Evolutionary conservation across 2,329 filamentous ascomycete genomes (phyloP), one percentile per base, ranked within the genome.

Genomic region (Penicillium sp.): DNA sequence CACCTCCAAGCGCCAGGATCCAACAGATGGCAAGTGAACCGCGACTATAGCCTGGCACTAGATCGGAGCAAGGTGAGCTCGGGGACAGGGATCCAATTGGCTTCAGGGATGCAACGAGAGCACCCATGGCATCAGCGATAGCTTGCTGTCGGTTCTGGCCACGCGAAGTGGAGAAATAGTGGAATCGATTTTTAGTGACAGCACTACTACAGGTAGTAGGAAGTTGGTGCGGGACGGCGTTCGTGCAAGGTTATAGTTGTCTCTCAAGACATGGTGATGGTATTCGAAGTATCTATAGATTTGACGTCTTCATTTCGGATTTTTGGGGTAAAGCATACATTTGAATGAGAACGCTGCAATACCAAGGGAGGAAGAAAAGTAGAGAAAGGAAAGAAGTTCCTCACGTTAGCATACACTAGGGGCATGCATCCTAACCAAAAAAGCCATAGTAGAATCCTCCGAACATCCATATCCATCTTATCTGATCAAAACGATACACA

Each of bases 101-200:
- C 79, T 97, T 65, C 94, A 97, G 72, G 93, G 93, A 30, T 97
- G 92, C 77, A 95, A 91, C 70, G 92, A 97, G 78, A 85, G 81
- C 60, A 96, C 91, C 33, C 93, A 97, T 72, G 93, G 93, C 59
- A 75, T 95, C 74, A 91, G 89, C 69, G 89, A 95, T 72, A 90
- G 87, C 47, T 81, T 95, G 52, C 80, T 95, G 52, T 93, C 89
- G 2, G 88, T 94, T 60, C 77, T 94, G 60, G 84, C 89, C 6
- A 84, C 86, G 24, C 79, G 90, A 55, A 88, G 88, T 33, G 89
- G 88, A 24, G 89, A 94, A 74, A 85, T 94, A 68, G 87, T 93
- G 18, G 74, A 86, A 59, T 87, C 85, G 35, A 86, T 94, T 59
- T 94, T 94, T 71, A 82, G 77, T 23, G 66, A 8, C 11, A 12